Conservation (phyloP, 164 flowering plant genomes). For the Dillenia suffruticosa region DNA sequence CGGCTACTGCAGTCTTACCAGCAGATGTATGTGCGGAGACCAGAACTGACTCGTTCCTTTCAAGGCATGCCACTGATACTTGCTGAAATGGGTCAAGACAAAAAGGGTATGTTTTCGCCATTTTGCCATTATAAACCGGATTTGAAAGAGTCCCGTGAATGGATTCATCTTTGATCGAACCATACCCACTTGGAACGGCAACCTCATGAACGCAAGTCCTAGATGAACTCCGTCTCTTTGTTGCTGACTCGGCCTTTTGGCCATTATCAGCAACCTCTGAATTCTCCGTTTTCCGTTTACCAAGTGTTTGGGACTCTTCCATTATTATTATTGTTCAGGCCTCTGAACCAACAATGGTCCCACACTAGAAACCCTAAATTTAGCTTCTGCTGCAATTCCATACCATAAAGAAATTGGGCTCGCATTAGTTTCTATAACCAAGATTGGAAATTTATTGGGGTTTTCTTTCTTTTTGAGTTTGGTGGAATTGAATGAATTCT, state of each 20-base stretch:
- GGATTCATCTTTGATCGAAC: slow-evolving; percentile 44
- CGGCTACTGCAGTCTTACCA: slow-evolving; percentile 96
- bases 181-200: slow-evolving; percentile 69
- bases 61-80: slow-evolving; percentile 81
- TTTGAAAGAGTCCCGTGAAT: slow-evolving; percentile 67
- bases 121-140: slow-evolving; percentile 57
- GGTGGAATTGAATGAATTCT: too few species aligned
- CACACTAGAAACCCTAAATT: too few species aligned
- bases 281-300: slow-evolving; percentile 23
- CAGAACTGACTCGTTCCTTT: slow-evolving; percentile 82
- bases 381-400: too few species aligned
- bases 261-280: slow-evolving; percentile 4
- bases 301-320: slow-evolving; percentile 30
- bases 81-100: slow-evolving; percentile 89
- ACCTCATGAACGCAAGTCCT: slow-evolving; percentile 94
- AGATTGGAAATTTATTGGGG: too few species aligned
- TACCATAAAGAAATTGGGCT: too few species aligned
- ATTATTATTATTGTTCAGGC: background rate
- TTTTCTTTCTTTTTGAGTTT: too few species aligned
- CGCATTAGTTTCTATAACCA: too few species aligned
- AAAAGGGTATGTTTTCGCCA: slow-evolving; percentile 78
- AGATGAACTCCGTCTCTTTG: slow-evolving; percentile 21
- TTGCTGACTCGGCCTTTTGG: slow-evolving; percentile 11
- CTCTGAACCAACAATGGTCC: too few species aligned
- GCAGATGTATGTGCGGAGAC: slow-evolving; percentile 98